Percentiles rank a stretch among this genome's conserved stretches.
These are phyloP conservation scores for Sporothrix variecibatus DNA, from an alignment of 2,329 filamentous ascomycete genomes.

Conservation along the genomic window DNA sequence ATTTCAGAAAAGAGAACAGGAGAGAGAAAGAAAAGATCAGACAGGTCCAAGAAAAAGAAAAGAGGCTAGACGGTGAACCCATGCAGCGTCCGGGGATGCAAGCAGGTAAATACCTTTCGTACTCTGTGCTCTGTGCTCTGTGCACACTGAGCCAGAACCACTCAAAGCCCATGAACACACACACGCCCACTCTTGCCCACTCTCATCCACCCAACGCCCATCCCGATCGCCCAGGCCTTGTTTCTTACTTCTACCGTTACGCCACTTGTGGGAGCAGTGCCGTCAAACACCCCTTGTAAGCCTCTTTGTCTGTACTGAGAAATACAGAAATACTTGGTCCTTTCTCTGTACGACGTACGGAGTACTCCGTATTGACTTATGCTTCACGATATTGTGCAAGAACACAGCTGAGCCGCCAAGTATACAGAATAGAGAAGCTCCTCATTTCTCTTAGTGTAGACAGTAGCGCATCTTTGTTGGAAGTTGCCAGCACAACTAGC, in stretches of 20 bases:
- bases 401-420: neutral
- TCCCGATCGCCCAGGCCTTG: neutral
- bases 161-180: neutral
- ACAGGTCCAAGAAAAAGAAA: neutral
- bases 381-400: conserved; percentile 7
- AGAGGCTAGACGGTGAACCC: conserved; percentile 14
- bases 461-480: conserved; percentile 17
- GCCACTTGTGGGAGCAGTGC: neutral
- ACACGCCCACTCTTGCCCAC: neutral
- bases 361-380: neutral
- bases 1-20: neutral
- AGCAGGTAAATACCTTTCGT: conserved; percentile 21
- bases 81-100: conserved; percentile 11
- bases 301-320: neutral
- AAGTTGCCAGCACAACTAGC: conserved; percentile 8
- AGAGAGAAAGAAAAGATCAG: neutral
- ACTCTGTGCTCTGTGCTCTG: conserved; percentile 5
- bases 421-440: neutral
- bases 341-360: neutral
- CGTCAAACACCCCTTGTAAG: neutral
- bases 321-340: neutral
- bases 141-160: no score
- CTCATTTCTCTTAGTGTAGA: conserved; percentile 10
- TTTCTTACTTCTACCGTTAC: neutral
- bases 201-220: neutral